Percentiles rank a stretch among this genome's conserved stretches.
These are phyloP conservation scores for Letharia columbiana DNA, from an alignment of 495 filamentous ascomycete species.

Conservation along the genomic window DNA sequence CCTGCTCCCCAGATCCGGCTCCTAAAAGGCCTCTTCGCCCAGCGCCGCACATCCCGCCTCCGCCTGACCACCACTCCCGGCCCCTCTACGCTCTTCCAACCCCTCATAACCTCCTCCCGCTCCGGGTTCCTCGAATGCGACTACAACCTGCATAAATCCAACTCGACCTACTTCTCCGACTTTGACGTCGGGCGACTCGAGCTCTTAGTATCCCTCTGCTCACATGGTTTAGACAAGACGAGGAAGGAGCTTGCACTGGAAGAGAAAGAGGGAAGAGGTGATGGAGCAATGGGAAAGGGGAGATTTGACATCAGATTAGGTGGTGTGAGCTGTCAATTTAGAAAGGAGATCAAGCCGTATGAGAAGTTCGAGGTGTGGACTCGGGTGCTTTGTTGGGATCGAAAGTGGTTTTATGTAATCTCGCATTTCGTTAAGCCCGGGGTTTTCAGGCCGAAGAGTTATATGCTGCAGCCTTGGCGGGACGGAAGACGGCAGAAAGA, in stretches of 20 bases:
- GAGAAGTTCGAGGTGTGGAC: constrained; percentile 60
- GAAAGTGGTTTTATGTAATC: constrained; percentile 75
- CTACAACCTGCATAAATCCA: constrained; percentile 65
- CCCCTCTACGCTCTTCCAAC: constrained; percentile 41
- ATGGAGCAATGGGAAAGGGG: not conserved
- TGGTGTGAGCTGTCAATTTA: constrained; percentile 56
- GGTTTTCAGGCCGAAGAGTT: constrained; percentile 27
- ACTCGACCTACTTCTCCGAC: constrained; percentile 68
- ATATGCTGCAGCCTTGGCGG: constrained; percentile 22
- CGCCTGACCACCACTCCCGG: constrained; percentile 9
- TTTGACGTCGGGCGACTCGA: constrained; percentile 61
- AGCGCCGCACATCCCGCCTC: constrained; percentile 17
- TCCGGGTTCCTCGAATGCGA: constrained; percentile 47
- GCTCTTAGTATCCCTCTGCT: constrained; percentile 50
- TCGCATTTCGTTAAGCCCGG: constrained; percentile 61
- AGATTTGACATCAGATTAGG: constrained; percentile 46
- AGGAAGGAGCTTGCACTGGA: constrained; percentile 28
- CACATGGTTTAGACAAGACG: constrained; percentile 45
- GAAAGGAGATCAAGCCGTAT: constrained; percentile 58
- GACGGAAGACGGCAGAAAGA: not conserved
- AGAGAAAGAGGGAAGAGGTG: constrained; percentile 26
- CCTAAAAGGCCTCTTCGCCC: constrained; percentile 16
- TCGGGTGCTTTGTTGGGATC: constrained; percentile 62
- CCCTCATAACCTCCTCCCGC: constrained; percentile 45
- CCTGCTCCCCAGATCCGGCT: constrained; percentile 17